Evolutionary conservation across 495 filamentous ascomycete species (phyloP).

Genomic region (Lepraria neglecta): DNA sequence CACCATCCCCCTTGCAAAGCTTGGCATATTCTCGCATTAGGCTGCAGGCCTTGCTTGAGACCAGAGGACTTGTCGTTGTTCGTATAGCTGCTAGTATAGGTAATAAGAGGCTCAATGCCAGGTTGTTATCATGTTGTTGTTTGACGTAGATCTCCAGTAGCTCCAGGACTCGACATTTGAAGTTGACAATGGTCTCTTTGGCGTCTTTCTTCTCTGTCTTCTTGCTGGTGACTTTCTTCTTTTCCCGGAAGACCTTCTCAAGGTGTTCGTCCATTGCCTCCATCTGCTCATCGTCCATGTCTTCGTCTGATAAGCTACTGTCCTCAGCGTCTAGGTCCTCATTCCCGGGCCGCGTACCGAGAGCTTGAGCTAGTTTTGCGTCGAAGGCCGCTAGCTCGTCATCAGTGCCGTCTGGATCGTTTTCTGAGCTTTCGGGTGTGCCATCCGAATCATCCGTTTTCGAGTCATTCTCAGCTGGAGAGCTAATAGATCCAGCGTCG

Average conservation of each 20-base stretch:
- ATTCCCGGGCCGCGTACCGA: slow-evolving; percentile 57
- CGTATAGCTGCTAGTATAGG: slow-evolving; percentile 56
- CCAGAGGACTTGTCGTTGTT: slow-evolving; percentile 59
- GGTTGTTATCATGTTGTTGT: slow-evolving; percentile 59
- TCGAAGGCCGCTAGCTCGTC: slow-evolving; percentile 61
- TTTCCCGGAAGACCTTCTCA: slow-evolving; percentile 73
- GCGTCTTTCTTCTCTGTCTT: slow-evolving; percentile 80
- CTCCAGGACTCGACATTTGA: slow-evolving; percentile 90
- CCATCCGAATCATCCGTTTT: slow-evolving; percentile 36
- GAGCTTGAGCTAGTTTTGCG: slow-evolving; percentile 67
- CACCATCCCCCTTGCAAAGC: slow-evolving; percentile 51
- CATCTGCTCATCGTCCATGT: slow-evolving; percentile 96
- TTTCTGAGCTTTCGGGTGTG: slow-evolving; percentile 27
- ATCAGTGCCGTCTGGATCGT: slow-evolving; percentile 41
- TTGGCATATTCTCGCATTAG: slow-evolving; percentile 67
- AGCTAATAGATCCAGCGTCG: slow-evolving; percentile 38
- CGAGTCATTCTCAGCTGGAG: slow-evolving; percentile 31
- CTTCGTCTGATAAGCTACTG: slow-evolving; percentile 49
- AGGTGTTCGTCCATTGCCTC: slow-evolving; percentile 77
- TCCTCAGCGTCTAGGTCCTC: slow-evolving; percentile 45
- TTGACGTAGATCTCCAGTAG: slow-evolving; percentile 81
- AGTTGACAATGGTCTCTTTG: slow-evolving; percentile 82
- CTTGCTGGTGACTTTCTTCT: slow-evolving; percentile 52
- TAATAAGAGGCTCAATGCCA: slow-evolving; percentile 61
- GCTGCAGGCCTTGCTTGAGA: slow-evolving; percentile 63